Base-by-base conservation (phyloP, 768 basidiomycete species). In the Tricholoma furcatifolium region DNA sequence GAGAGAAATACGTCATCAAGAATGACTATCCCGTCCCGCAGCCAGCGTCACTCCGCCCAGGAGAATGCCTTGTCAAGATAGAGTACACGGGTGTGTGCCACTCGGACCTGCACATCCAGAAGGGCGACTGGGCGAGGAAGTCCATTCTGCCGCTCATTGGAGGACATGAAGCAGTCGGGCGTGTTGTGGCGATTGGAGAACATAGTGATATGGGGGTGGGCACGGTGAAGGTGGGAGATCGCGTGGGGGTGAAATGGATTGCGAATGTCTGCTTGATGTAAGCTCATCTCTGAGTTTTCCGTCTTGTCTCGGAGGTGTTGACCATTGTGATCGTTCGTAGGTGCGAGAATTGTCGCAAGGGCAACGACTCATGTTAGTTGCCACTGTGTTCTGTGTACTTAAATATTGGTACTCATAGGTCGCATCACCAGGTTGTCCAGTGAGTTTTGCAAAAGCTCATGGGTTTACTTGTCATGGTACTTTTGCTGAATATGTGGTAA, bases 131-230 rank as follows among this genome's bases (percentile, higher is more conserved):
- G 91, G 78, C 81, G 0, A 51, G 78, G 3, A 67, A 74, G 11
- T 65, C 78, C 1, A 74, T 68, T 23, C 63, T 77, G 3, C 87
- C 86, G 1, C 75, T 88, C 34, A 73, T 91, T 47, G 88, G 85
- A 11, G 88, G 91, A 0, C 91, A 92, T 67, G 86, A 91, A 68
- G 91, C 90, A 35, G 83, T 90, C 20, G 91, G 91, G 5, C 71
- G 73, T 39, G 70, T 94, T 41, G 86, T 92, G 17, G 91, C 90
- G 24, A 87, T 94, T 60, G 91, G 82, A 6, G 77, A 75, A 7
- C 71, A 84, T 62, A 83, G 83, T 1, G 53, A 57, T 53, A 68
- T 44, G 15, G 67, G 36, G 4, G 3, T 15, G 14, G 50, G 52
- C 71, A 74, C 36, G 62, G 74, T 89, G 50, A 83, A 87, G 62